Evolutionary conservation across 176 grass and related monocot species (phyloP), one percentile per base, ranked within the genome.

Genomic region (Carex scoparia): DNA sequence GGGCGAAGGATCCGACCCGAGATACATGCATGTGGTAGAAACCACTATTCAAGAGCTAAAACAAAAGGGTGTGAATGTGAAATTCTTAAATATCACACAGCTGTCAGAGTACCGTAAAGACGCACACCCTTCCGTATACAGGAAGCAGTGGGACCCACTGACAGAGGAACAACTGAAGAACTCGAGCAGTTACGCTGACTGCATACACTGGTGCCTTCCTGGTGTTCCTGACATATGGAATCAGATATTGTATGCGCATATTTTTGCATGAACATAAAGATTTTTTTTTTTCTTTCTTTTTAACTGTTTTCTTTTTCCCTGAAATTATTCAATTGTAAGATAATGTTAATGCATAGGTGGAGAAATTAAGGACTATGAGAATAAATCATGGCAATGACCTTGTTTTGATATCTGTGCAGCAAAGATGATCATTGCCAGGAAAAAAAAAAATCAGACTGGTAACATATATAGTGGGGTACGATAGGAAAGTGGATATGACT

Each of bases 211-310:
- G 88, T 90, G 88, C 81, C 88, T 90, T 78, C 88, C 88, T 27
- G 88, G 88, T 2, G 88, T 90, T n/a, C 92, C 92, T 10, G 94
- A 97, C 74, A 86, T 92, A 19, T 94, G 90, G 94, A 97, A 97
- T 85, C 84, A 87, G 53, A 88, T 94, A 16, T 84, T 97, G 55
- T 94, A 90, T 79, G 84, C 90, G 0, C 83, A 91, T 65, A 67
- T 97, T 65, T 69, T 92, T 13, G 58, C 80, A 1, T 85, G 61
- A 28, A 86, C 77, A 89, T 8, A 35, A 68, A 31, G 6, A 1
- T 5, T 15, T 79, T 86, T 80, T 9, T 19, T 54, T 51, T 18
- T 61, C 37, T 69, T 82, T 66, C 46, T 42, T 83, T 82, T 67
- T 61, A 46, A 74, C 10, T 15, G 5, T 33, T 19, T 56, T 23